Base-by-base conservation (phyloP, 352 stramenopile genomes). In the Phytopythium helicoides region DNA sequence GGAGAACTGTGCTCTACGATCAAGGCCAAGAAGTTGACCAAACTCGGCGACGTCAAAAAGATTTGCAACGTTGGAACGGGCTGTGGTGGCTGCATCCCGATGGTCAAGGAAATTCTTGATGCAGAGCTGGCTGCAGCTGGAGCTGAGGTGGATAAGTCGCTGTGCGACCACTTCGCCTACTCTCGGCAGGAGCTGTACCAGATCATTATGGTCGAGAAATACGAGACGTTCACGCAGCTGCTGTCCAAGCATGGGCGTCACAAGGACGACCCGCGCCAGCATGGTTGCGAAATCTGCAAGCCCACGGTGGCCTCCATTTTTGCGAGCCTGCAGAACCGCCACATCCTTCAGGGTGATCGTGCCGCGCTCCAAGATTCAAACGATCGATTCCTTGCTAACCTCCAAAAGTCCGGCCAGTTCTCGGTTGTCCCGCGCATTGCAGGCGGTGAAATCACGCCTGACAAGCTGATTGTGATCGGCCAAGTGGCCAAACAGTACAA, bases 231-330 rank as follows among this genome's bases (percentile, higher is more conserved):
- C 60, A 72, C 84, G 14, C 88, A 97, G 50, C 75, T 97, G 31
- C 54, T 97, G 9, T 60, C 62, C 42, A 90, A 89, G 21, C 84
- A 97, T 40, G 87, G 87, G 19, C 61, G 81, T 19, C 76, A 74
- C 28, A 65, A 58, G 22, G 71, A 57, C 28, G 59, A 70, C n/a
- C 56, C 57, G 31, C 60, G 54, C 3, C 70, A 61, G 33, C 71
- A 96, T 60, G 91, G 91, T 11, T 98, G 91, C 44, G 91, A 97
- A 63, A 89, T 95, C 56, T 98, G 89, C 73, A 97, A 97, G 51
- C 91, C 91, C n/a, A 81, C 86, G n/a, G 62, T 98, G 33, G 87
- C 78, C 19, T 95, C 76, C 8, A 97, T 98, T 58, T 74, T 98
- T 21, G 87, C 91, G 7, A 96, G 87, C 45, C 68, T 96, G 25